A percentile compares a stretch with the other conserved stretches of the same genome.
Evolutionary conservation across 1,139 yeast species (phyloP).

Genomic region (Candida sanyaensis): DNA sequence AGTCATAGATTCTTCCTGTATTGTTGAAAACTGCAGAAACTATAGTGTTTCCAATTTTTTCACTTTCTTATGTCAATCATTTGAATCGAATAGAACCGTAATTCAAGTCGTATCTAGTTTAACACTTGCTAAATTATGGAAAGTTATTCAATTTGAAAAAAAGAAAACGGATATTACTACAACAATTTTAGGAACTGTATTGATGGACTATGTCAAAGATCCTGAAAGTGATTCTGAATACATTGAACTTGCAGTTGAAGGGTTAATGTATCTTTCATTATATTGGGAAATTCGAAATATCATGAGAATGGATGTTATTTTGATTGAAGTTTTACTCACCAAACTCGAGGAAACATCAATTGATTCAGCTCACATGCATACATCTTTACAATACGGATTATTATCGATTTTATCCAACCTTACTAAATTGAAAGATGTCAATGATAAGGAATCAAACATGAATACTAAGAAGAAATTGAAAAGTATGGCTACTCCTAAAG

Average conservation of each 20-base stretch:
- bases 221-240: conserved; percentile 9
- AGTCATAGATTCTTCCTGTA: conserved; percentile 36
- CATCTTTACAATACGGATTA: conserved; percentile 35
- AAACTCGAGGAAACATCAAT: conserved; percentile 11
- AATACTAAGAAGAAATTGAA: conserved; percentile 32
- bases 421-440: conserved; percentile 28
- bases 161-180: conserved; percentile 20
- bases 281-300: conserved; percentile 30
- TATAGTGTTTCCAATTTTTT: conserved; percentile 32
- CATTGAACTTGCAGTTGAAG: conserved; percentile 38
- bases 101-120: conserved; percentile 35
- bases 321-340: conserved; percentile 23
- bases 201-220: conserved; percentile 19
- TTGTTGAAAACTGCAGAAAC: conserved; percentile 37
- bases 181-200: conserved; percentile 20
- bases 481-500: conserved; percentile 32
- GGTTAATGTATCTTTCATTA: conserved; percentile 48
- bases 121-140: conserved; percentile 47
- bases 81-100: conserved; percentile 13
- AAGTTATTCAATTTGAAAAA: conserved; percentile 30
- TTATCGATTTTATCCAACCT: conserved; percentile 39
- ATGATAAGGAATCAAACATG: conserved; percentile 10
- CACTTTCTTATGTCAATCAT: conserved; percentile 21
- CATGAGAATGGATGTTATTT: conserved; percentile 34
- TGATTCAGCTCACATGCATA: conserved; percentile 5